Evolutionary conservation across 1,284 basidiomycete species (phyloP).

Genomic region (Mycosarcoma maydis): DNA sequence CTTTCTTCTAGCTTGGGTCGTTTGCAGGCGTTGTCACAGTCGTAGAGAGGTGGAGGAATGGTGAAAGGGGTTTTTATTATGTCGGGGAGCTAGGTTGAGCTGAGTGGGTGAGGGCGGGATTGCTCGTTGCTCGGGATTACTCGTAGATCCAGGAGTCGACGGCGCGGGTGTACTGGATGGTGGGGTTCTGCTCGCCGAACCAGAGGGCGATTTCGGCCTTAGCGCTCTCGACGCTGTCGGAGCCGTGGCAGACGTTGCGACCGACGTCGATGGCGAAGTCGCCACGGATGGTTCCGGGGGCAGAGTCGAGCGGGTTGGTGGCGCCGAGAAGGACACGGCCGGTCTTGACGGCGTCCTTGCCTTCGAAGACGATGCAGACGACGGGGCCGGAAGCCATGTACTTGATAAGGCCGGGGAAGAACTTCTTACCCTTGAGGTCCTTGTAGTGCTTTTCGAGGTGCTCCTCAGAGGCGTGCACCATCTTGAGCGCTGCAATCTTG

Average conservation of each 20-base stretch:
- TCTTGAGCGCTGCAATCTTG: conserved; percentile 65
- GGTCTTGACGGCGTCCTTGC: conserved; percentile 73
- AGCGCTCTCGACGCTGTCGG: conserved; percentile 72
- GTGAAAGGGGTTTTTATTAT: no score
- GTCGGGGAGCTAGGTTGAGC: no score
- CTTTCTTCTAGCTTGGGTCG: no score
- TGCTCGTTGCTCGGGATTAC: conserved; percentile 10
- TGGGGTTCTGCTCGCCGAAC: conserved; percentile 65
- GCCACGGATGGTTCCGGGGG: conserved; percentile 70
- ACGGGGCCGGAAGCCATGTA: conserved; percentile 89
- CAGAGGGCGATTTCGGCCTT: conserved; percentile 67
- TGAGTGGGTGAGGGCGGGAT: no score
- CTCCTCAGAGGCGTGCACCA: conserved; percentile 63
- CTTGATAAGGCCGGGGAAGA: conserved; percentile 67
- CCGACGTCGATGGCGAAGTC: conserved; percentile 82
- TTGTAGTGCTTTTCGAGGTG: conserved; percentile 67
- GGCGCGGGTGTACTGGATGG: conserved; percentile 61
- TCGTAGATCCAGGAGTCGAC: conserved; percentile 66
- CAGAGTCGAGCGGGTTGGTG: conserved; percentile 93
- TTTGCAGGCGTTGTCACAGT: no score
- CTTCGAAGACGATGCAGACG: conserved; percentile 96
- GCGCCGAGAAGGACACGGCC: conserved; percentile 94
- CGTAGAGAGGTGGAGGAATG: no score
- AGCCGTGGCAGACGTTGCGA: conserved; percentile 75
- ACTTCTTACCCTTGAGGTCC: conserved; percentile 67